Base-by-base conservation (phyloP, 176 grass and related monocot genomes). In the Musa troglodytarum region DNA sequence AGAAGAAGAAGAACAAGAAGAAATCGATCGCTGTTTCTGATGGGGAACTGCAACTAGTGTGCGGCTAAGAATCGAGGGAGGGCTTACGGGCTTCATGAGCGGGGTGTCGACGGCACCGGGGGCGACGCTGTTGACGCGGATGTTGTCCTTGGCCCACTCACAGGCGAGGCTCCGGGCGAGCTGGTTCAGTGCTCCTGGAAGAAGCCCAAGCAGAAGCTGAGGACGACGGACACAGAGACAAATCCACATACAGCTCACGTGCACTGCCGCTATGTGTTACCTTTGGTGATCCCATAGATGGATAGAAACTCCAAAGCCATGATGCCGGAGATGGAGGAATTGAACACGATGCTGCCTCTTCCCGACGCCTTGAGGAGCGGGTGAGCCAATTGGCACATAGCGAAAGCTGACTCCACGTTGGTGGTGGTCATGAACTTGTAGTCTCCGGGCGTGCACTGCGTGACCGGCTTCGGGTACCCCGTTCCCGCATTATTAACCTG, bases 371-470 rank as follows among this genome's bases (percentile, higher is more conserved):
- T 84, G 1, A 50, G 69, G 67, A 88, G 82, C 20, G 82, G 86
- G 53, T 82, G 69, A 1, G 78, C 86, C 4, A 85, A 75, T 58
- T 85, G 79, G 24, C 43, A 72, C 43, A 88, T 57, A 24, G 81
- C 82, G 63, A 84, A 88, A 34, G 51, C 55, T 0, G 86, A 85
- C 59, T 88, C 86, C 29, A 88, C 17, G 73, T 88, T 89, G 13
- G 83, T 85, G 58, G 63, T 57, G 79, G 82, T 82, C 11, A 89
- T 11, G 8, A 13, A 67, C 8, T 78, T 29, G 69, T 76, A 88
- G 2, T 88, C 86, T 59, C 70, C 80, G 0, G 34, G 71, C 1
- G 83, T 88, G 50, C 17, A 57, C 56, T 82, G 67, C 54, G 16
- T 56, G 77, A 71, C 74, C 10, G 78, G 16, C 68, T 79, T 85